Base-by-base conservation (phyloP, 495 filamentous ascomycete genomes). In the Evansstolkia leycettana region DNA sequence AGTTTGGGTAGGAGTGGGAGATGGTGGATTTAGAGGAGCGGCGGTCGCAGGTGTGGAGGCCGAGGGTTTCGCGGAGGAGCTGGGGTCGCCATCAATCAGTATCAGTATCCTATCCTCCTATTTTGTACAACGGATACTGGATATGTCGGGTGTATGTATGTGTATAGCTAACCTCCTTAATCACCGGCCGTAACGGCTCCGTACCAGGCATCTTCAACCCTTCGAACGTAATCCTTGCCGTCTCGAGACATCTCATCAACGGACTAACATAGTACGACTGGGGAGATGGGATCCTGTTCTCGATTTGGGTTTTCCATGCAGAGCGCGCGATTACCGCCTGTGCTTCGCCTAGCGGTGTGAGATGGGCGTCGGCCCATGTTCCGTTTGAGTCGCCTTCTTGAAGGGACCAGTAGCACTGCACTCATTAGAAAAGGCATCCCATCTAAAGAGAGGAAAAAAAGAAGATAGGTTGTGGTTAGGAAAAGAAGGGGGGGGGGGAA, bases 21-120 rank as follows among this genome's bases (percentile, higher is more conserved):
- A 92, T 87, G 35, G 52, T 66, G 5, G 72, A 60, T 41, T 72
- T 72, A 16, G 48, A 61, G 25, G 73, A 72, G 0, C 86, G 70
- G 3, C 71, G 70, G 54, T 94, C 86, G 58, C 86, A 94, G 6
- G 84, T 90, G 51, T 92, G 85, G 19, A 76, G 62, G 13, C 78
- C 75, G 37, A 88, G 69, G 1, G 74, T 71, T 54, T 94, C 86
- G 19, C 86, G 73, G 28, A 90, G 54, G 13, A 75, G 54, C 58
- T 64, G 28, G 13, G 12, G 20, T 23, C 9, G 20, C 20, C n/a
- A n/a, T n/a, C n/a, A n/a, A n/a, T n/a, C n/a, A n/a, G n/a, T n/a
- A n/a, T n/a, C n/a, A n/a, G n/a, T n/a, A n/a, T n/a, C n/a, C n/a
- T n/a, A n/a, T n/a, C n/a, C n/a, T n/a, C n/a, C n/a, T n/a, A n/a